A percentile compares a stretch with the other conserved stretches of the same genome.
Evolutionary conservation across 225 moss, liverwort and hornwort genomes (phyloP).

Genomic region (Marchantia polymorpha): DNA sequence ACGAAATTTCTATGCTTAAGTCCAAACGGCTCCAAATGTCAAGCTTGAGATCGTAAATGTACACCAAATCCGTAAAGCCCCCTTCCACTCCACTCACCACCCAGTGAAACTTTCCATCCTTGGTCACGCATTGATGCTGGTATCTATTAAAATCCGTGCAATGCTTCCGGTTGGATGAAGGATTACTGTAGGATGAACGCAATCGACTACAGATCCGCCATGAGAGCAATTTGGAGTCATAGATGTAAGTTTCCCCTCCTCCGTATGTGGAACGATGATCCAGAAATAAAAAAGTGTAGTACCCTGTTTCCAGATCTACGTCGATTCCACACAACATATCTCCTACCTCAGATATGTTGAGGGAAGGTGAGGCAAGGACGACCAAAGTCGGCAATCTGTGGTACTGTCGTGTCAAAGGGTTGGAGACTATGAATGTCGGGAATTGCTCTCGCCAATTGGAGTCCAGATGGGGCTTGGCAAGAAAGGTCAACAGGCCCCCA

Average conservation of each 20-base stretch:
- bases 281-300: not conserved
- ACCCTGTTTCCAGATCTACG: slow-evolving; percentile 4
- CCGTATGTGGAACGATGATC: too few species aligned
- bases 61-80: not conserved
- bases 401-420: not conserved
- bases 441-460: too few species aligned
- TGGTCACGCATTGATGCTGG: not conserved
- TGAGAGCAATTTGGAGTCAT: not conserved
- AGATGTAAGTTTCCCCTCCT: not conserved
- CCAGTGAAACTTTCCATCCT: slow-evolving; percentile 3
- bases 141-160: not conserved
- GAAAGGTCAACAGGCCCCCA: too few species aligned
- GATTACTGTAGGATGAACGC: not conserved
- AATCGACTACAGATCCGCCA: not conserved
- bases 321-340: not conserved
- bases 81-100: not conserved
- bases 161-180: too few species aligned
- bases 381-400: not conserved
- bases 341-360: not conserved
- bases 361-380: not conserved
- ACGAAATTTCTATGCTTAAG: not conserved
- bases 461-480: too few species aligned
- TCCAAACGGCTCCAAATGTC: slow-evolving; percentile 3
- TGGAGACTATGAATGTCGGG: not conserved
- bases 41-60: not conserved